phyloP scores from a whole-genome alignment of 2,329 filamentous ascomycete genomes.

The Trichoderma polysporum region DNA sequence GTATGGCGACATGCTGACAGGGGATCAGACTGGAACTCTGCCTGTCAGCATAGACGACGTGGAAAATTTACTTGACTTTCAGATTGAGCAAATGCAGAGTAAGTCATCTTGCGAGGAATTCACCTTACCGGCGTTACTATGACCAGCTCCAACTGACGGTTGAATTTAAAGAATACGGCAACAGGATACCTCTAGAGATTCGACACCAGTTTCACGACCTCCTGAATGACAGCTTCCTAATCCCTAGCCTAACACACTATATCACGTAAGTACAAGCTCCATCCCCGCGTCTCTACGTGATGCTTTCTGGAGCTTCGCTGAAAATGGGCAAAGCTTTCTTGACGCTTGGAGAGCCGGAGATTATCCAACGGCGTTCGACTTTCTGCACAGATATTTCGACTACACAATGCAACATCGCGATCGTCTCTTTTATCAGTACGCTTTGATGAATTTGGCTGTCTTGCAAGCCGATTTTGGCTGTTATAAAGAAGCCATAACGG shows the following conservation, averaged over 20 bases:
- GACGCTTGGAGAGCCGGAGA: slow-evolving; percentile 92
- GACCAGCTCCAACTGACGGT: slow-evolving; percentile 21
- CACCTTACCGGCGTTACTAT: neutral
- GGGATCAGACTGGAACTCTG: slow-evolving; percentile 40
- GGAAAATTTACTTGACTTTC: slow-evolving; percentile 79
- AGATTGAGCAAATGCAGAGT: slow-evolving; percentile 86
- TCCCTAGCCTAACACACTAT: slow-evolving; percentile 75
- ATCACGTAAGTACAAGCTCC: slow-evolving; percentile 51
- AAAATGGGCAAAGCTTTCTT: slow-evolving; percentile 62
- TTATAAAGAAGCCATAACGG: slow-evolving; percentile 82
- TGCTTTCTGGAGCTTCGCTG: slow-evolving; percentile 13
- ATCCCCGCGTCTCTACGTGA: neutral
- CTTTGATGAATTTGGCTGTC: slow-evolving; percentile 87
- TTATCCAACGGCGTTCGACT: slow-evolving; percentile 85
- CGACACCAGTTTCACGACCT: slow-evolving; percentile 68
- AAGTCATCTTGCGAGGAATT: slow-evolving; percentile 29
- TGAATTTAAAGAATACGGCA: slow-evolving; percentile 62
- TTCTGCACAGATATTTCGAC: slow-evolving; percentile 92
- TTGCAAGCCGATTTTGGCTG: slow-evolving; percentile 95
- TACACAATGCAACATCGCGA: slow-evolving; percentile 88
- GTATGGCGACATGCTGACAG: slow-evolving; percentile 54
- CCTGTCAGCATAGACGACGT: slow-evolving; percentile 75
- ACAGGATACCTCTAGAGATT: slow-evolving; percentile 72
- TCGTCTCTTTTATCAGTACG: slow-evolving; percentile 89
- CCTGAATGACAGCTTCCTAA: slow-evolving; percentile 63